Conservation (phyloP, 108 stramenopile genomes). For the Fragilaria crotonensis region DNA sequence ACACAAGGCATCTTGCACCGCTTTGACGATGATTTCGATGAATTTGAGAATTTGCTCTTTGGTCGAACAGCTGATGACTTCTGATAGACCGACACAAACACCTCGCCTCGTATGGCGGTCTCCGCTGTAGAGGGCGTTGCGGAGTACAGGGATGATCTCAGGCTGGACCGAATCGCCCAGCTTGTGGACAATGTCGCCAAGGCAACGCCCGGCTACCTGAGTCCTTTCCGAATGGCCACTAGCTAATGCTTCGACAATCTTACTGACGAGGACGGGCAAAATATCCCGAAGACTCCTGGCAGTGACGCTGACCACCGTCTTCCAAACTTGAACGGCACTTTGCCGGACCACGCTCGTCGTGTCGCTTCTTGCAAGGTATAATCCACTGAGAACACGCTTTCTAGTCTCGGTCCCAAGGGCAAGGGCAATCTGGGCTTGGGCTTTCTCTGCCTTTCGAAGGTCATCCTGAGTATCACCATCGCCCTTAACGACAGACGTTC, state of each 20-base stretch:
- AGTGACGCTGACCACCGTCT: slow-evolving; percentile 95
- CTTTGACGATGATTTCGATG: slow-evolving; percentile 87
- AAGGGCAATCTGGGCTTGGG: slow-evolving; percentile 84
- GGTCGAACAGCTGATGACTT: slow-evolving; percentile 86
- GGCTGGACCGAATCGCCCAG: slow-evolving; percentile 96
- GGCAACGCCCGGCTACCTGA: slow-evolving; percentile 88
- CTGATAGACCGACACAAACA: slow-evolving; percentile 94
- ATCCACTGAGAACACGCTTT: slow-evolving; percentile 77
- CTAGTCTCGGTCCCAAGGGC: slow-evolving; percentile 76
- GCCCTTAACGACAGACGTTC: slow-evolving; percentile 77
- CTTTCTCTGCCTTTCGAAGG: slow-evolving; percentile 74
- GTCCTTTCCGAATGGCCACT: slow-evolving; percentile 83
- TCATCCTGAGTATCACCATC: slow-evolving; percentile 88
- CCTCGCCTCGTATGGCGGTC: slow-evolving; percentile 81
- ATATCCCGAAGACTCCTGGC: slow-evolving; percentile 91
- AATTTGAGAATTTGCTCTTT: slow-evolving; percentile 88
- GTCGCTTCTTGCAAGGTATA: slow-evolving; percentile 94
- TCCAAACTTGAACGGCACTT: slow-evolving; percentile 95
- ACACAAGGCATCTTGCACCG: slow-evolving; percentile 91
- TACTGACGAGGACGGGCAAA: slow-evolving; percentile 79
- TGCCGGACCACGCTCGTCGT: slow-evolving; percentile 87
- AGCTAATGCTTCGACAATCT: slow-evolving; percentile 79
- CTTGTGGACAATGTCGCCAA: slow-evolving; percentile 96
- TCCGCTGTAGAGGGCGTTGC: slow-evolving; percentile 77
- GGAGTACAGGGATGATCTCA: slow-evolving; percentile 91